Base-by-base conservation (phyloP, 73 alveolate species). In the Paramecium pentaurelia region DNA sequence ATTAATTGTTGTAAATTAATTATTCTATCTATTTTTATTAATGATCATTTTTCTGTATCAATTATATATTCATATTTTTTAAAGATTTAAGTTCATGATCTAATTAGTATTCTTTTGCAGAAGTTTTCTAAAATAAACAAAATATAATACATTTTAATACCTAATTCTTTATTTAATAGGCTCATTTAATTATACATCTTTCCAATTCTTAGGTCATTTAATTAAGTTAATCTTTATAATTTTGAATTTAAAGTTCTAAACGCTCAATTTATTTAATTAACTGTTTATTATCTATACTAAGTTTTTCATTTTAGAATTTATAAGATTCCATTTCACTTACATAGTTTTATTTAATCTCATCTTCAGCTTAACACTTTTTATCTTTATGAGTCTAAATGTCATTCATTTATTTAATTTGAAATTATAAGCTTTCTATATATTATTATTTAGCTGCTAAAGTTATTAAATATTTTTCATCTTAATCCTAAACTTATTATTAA, bases 121-220 rank as follows among this genome's bases (percentile, higher is more conserved):
- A 22, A 27, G 14, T 7, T 32, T 32, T 16, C 36, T 68, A 25
- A 1, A 16, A 25, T 68, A 22, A 16, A 2, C 49, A 6, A 42
- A 8, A 42, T 42, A 42, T 4, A 4, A 42, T 42, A 2, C 51
- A 42, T 42, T 42, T 42, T 42, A 68, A 4, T 34, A 34, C 1
- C 14, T 4, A 71, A 14, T 27, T 71, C 86, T 34, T 30, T 71
- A 11, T 18, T 71, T 30, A 71, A 22, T 12, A 14, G 34, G 58
- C 22, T 27, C 22, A 71, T 71, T 30, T n/a, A 71, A 71, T 71
- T 58, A 8, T 71, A 71, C 10, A 71, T 3, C 34, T 71, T 71
- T 27, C 86, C 86, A 71, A 71, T 71, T 71, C 86, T 12, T 20
- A 30, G 2, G 86, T 71, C 86, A 71, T 71, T 30, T 20, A 34